A percentile compares a stretch with the other conserved stretches of the same genome.
These are phyloP conservation scores for Salix caprea DNA, from an alignment of 345 rosid genomes.

Conservation along the genomic window DNA sequence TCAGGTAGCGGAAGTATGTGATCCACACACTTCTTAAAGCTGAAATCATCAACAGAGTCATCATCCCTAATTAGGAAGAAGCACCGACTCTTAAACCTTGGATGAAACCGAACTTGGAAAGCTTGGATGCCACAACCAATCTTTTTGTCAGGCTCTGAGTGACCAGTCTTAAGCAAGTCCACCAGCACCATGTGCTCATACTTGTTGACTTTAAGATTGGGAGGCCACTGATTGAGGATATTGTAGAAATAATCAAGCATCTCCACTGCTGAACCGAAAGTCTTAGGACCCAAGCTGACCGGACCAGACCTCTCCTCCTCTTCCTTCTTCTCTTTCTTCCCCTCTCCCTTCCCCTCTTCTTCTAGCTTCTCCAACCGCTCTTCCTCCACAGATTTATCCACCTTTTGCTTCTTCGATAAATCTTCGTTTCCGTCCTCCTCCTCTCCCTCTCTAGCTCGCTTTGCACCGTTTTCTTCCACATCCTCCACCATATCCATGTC, in stretches of 20 bases:
- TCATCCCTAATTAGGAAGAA: slow-evolving; percentile 82
- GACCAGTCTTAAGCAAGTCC: slow-evolving; percentile 82
- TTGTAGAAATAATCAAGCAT: slow-evolving; percentile 69
- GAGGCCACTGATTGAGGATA: slow-evolving; percentile 64
- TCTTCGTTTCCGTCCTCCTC: slow-evolving; percentile 21
- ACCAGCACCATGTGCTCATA: slow-evolving; percentile 72
- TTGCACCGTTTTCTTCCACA: background rate
- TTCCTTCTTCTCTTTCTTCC: slow-evolving; percentile 21
- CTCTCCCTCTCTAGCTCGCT: slow-evolving; percentile 11
- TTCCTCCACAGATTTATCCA: slow-evolving; percentile 17
- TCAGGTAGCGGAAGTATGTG: slow-evolving; percentile 82
- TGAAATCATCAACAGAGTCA: slow-evolving; percentile 71
- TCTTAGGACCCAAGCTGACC: slow-evolving; percentile 73
- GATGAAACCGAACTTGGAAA: slow-evolving; percentile 73
- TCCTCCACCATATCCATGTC: slow-evolving; percentile 16
- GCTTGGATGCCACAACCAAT: slow-evolving; percentile 67
- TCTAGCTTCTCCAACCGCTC: slow-evolving; percentile 13
- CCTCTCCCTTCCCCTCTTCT: slow-evolving; percentile 20
- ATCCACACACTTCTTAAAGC: slow-evolving; percentile 96
- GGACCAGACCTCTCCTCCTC: slow-evolving; percentile 29
- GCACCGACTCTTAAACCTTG: slow-evolving; percentile 68
- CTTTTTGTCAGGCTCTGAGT: slow-evolving; percentile 69
- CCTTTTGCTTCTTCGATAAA: slow-evolving; percentile 56
- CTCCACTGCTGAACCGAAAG: slow-evolving; percentile 62
- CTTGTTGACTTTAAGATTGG: slow-evolving; percentile 62